These are phyloP conservation scores for Lactarius sp. DNA, from an alignment of 768 basidiomycete genomes.

Conservation along the genomic window DNA sequence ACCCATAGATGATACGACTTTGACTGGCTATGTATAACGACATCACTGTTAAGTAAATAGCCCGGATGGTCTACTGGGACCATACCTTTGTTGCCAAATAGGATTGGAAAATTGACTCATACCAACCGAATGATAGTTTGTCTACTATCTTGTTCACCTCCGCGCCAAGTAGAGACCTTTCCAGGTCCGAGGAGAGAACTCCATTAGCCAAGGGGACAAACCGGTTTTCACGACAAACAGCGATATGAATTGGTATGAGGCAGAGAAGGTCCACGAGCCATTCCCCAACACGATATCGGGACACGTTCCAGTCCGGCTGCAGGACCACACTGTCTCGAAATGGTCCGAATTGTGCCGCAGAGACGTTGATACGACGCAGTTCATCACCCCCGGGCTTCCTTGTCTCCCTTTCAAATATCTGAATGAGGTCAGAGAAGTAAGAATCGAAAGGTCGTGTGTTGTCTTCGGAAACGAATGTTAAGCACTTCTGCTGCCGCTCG, in stretches of 20 bases:
- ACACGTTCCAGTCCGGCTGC: conserved; percentile 28
- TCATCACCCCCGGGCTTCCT: conserved; percentile 48
- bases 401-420: conserved; percentile 43
- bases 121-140: conserved; percentile 56
- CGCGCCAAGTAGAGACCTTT: conserved; percentile 52
- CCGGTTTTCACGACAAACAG: conserved; percentile 52
- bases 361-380: conserved; percentile 38
- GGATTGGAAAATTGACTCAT: conserved; percentile 58
- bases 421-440: conserved; percentile 45
- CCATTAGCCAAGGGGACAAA: conserved; percentile 60
- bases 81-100: conserved; percentile 56
- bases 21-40: conserved; percentile 43
- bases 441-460: conserved; percentile 35
- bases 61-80: not conserved
- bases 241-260: conserved; percentile 61
- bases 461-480: conserved; percentile 44
- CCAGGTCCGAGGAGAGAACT: conserved; percentile 44
- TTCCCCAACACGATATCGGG: conserved; percentile 47
- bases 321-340: conserved; percentile 25
- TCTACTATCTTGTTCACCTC: conserved; percentile 54
- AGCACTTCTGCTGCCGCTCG: conserved; percentile 32
- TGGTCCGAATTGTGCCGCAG: conserved; percentile 30
- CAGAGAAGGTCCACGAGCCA: conserved; percentile 63
- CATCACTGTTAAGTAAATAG: not conserved
- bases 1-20: conserved; percentile 64